Evolutionary conservation across 805 yeast genomes (phyloP).

Genomic region (Kregervanrija fluxuum): DNA sequence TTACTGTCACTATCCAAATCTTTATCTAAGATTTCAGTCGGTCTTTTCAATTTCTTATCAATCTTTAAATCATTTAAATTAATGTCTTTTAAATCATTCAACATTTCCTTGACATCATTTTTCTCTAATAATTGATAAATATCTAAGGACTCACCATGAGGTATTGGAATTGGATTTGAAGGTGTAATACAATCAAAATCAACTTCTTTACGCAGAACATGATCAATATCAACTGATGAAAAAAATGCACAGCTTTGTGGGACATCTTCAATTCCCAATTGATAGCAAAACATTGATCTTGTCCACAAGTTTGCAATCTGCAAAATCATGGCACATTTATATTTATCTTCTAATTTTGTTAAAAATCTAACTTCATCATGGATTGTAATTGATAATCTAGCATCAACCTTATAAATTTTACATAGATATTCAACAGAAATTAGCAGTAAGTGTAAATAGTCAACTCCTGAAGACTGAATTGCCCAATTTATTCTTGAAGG

Average conservation of each 20-base stretch:
- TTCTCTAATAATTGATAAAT: constrained; percentile 45
- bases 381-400: constrained; percentile 78
- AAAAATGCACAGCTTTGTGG: constrained; percentile 97
- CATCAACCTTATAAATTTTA: constrained; percentile 56
- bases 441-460: constrained; percentile 78
- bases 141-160: constrained; percentile 72
- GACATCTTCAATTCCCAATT: constrained; percentile 77
- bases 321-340: constrained; percentile 70
- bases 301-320: constrained; percentile 95
- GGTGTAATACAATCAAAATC: constrained; percentile 87
- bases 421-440: constrained; percentile 82
- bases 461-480: constrained; percentile 97
- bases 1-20: constrained; percentile 16
- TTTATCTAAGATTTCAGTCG: constrained; percentile 23
- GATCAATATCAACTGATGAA: constrained; percentile 88
- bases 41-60: constrained; percentile 10
- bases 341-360: constrained; percentile 65
- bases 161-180: constrained; percentile 62
- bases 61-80: constrained; percentile 12
- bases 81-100: constrained; percentile 10
- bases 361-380: constrained; percentile 92
- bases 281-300: constrained; percentile 89
- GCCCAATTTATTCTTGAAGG: constrained; percentile 97
- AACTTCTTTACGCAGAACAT: constrained; percentile 87
- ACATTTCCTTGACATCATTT: constrained; percentile 25